Percentiles rank a stretch among this genome's conserved stretches.
Conservation (phyloP, 2,329 filamentous ascomycete species). For the Teratosphaeria nubilosa region DNA sequence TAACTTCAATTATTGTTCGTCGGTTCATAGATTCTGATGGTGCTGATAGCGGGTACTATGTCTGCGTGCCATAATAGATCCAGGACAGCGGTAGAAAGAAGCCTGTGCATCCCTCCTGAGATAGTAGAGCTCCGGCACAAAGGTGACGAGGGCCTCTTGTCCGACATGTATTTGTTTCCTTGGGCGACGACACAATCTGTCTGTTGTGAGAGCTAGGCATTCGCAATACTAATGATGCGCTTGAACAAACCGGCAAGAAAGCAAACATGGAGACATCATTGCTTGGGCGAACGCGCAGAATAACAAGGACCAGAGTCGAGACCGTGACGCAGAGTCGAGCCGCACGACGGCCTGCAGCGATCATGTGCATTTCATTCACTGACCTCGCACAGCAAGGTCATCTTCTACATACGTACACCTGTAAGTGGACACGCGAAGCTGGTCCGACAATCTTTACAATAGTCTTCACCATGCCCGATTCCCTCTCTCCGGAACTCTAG, state of each 20-base stretch:
- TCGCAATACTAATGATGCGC: no score
- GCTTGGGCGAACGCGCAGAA: no score
- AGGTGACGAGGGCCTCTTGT: no score
- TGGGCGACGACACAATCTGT: no score
- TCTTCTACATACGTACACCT: not conserved
- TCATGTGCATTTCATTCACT: not conserved
- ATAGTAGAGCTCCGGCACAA: no score
- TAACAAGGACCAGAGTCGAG: no score
- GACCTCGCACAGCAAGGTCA: not conserved
- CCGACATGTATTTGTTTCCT: no score
- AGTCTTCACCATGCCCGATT: not conserved
- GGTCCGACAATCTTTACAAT: not conserved
- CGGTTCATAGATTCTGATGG: not conserved
- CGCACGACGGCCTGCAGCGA: not conserved
- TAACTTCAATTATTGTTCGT: no score
- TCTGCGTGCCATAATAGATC: no score
- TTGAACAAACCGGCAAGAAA: not conserved
- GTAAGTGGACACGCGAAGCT: not conserved
- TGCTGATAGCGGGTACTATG: not conserved
- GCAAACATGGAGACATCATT: not conserved
- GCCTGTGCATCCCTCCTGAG: no score
- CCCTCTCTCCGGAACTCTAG: not conserved
- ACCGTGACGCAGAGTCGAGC: not conserved
- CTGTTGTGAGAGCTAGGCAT: no score
- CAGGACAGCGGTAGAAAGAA: no score